These are phyloP conservation scores for Digitaria exilis DNA, from an alignment of 202 grass and related monocot species.

Conservation along the genomic window DNA sequence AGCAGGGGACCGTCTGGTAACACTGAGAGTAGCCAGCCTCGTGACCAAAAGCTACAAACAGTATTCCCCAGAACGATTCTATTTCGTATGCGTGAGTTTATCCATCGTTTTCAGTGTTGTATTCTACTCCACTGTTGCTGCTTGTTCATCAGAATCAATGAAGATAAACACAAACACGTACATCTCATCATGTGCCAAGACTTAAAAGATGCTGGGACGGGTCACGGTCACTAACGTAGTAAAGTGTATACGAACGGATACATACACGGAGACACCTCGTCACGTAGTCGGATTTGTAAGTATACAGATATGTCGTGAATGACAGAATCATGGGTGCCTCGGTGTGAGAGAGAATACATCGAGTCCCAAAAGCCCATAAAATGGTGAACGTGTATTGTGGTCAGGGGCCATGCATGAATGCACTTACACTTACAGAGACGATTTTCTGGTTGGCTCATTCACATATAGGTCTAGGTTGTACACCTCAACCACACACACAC, in stretches of 20 bases:
- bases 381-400: no score
- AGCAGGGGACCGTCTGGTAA: constrained; percentile 3
- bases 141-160: neutral
- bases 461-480: no score
- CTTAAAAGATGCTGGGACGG: neutral
- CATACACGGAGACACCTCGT: neutral
- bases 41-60: neutral
- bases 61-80: neutral
- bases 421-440: no score
- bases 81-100: neutral
- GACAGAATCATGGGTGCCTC: no score
- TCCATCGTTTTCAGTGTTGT: neutral
- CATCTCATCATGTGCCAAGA: neutral
- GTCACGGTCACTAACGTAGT: neutral
- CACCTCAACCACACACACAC: no score
- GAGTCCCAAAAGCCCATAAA: no score
- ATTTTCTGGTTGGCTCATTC: no score
- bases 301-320: no score
- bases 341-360: no score
- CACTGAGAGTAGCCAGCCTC: neutral
- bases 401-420: no score
- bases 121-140: neutral
- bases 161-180: neutral
- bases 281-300: no score
- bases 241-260: neutral